These are phyloP conservation scores for Bipolaris bicolor DNA, from an alignment of 2,329 filamentous ascomycete species.

Conservation along the genomic window DNA sequence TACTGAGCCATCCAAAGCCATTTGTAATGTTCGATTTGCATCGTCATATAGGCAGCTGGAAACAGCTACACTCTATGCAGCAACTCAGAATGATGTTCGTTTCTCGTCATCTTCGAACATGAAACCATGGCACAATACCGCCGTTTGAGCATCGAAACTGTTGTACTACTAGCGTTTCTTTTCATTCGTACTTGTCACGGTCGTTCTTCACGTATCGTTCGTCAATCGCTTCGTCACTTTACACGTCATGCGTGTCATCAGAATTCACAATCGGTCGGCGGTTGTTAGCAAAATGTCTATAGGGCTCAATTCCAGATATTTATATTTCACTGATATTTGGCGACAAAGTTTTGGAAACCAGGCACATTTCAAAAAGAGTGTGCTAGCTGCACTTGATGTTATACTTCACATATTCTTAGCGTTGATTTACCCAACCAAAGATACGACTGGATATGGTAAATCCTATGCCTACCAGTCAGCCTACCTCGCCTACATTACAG, in stretches of 20 bases:
- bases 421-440: neutral
- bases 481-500: neutral
- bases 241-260: constrained; percentile 18
- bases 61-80: neutral
- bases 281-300: neutral
- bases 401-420: neutral
- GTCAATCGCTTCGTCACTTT: constrained; percentile 3
- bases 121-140: neutral
- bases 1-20: neutral
- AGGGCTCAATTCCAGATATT: neutral
- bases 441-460: constrained; percentile 3
- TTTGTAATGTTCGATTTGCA: neutral
- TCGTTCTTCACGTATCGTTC: constrained; percentile 15
- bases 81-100: neutral
- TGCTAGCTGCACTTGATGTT: neutral
- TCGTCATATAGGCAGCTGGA: neutral
- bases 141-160: neutral
- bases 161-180: constrained; percentile 1
- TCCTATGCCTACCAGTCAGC: neutral
- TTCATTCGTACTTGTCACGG: constrained; percentile 4
- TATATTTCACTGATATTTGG: neutral
- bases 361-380: neutral
- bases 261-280: constrained; percentile 6
- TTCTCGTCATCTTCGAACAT: neutral
- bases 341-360: neutral